A percentile compares a stretch with the other conserved stretches of the same genome.
phyloP scores from a whole-genome alignment of 2,329 filamentous ascomycete genomes.

The Diplodia intermedia region DNA sequence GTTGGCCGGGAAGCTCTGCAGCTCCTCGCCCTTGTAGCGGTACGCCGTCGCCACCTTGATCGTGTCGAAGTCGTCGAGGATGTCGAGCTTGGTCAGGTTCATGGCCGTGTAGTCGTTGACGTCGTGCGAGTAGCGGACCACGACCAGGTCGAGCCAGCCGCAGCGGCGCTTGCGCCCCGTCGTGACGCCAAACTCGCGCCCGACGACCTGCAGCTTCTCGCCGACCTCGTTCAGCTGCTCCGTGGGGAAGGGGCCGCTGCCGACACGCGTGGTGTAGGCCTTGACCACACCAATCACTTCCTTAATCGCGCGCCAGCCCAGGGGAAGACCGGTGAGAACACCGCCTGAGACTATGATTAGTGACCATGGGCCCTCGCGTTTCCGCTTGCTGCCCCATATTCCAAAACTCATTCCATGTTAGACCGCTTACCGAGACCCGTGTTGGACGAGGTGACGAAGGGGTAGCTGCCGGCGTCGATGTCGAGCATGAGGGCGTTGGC shows the following conservation, averaged over 20 bases:
- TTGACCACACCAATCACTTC: constrained; percentile 72
- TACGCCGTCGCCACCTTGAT: constrained; percentile 80
- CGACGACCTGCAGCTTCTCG: constrained; percentile 63
- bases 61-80: constrained; percentile 75
- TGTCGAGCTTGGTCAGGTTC: constrained; percentile 72
- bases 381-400: constrained; percentile 1
- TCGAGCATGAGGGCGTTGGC: constrained; percentile 74
- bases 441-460: constrained; percentile 66
- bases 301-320: constrained; percentile 67
- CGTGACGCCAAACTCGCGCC: constrained; percentile 62
- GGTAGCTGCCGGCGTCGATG: constrained; percentile 64
- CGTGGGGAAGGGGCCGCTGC: constrained; percentile 70
- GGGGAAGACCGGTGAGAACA: constrained; percentile 67
- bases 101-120: constrained; percentile 72
- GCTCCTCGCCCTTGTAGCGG: constrained; percentile 60
- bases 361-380: constrained; percentile 13
- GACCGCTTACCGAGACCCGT: constrained; percentile 31
- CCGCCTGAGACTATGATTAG: constrained; percentile 62
- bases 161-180: constrained; percentile 68
- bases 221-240: constrained; percentile 66
- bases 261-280: constrained; percentile 70
- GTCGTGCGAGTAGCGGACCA: constrained; percentile 69
- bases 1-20: constrained; percentile 71
- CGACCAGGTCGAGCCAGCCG: constrained; percentile 72
- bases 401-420: not conserved